phyloP scores from a whole-genome alignment of 2,329 filamentous ascomycete genomes.

The Aspergillus melleus region DNA sequence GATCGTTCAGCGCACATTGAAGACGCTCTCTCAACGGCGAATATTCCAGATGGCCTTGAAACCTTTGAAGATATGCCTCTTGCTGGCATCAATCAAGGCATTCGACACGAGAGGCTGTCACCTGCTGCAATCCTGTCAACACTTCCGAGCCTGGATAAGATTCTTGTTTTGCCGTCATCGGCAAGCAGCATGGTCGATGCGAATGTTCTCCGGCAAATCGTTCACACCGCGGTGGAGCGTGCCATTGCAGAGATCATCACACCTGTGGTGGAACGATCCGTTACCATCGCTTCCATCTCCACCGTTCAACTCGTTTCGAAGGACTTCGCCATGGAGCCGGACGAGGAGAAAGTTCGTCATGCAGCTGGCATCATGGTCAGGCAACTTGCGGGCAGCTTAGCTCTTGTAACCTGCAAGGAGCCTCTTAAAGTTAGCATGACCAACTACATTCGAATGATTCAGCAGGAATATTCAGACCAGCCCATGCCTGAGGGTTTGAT shows the following conservation, averaged over 20 bases:
- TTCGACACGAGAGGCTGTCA: slow-evolving; percentile 71
- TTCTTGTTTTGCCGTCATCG: slow-evolving; percentile 75
- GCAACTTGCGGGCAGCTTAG: slow-evolving; percentile 87
- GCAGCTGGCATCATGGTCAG: slow-evolving; percentile 94
- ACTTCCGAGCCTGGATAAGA: slow-evolving; percentile 78
- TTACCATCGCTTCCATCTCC: slow-evolving; percentile 96
- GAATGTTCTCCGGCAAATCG: slow-evolving; percentile 68
- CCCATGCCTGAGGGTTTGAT: slow-evolving; percentile 92
- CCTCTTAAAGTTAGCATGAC: slow-evolving; percentile 94
- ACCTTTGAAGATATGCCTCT: slow-evolving; percentile 80
- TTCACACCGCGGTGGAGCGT: slow-evolving; percentile 80
- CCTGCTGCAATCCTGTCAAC: slow-evolving; percentile 74
- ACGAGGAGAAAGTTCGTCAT: slow-evolving; percentile 81
- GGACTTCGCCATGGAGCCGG: slow-evolving; percentile 90
- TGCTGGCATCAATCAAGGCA: slow-evolving; percentile 68
- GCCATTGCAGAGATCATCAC: slow-evolving; percentile 96
- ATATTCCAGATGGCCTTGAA: slow-evolving; percentile 69
- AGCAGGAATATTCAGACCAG: slow-evolving; percentile 62
- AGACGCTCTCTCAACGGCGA: slow-evolving; percentile 53
- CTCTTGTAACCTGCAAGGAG: slow-evolving; percentile 97
- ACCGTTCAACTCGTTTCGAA: slow-evolving; percentile 95
- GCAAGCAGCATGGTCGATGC: slow-evolving; percentile 75
- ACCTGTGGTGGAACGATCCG: slow-evolving; percentile 93
- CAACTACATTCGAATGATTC: slow-evolving; percentile 91
- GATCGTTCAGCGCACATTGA: slow-evolving; percentile 69